phyloP scores from a whole-genome alignment of 1,139 yeast genomes.

The Suhomyces bokatorum region DNA sequence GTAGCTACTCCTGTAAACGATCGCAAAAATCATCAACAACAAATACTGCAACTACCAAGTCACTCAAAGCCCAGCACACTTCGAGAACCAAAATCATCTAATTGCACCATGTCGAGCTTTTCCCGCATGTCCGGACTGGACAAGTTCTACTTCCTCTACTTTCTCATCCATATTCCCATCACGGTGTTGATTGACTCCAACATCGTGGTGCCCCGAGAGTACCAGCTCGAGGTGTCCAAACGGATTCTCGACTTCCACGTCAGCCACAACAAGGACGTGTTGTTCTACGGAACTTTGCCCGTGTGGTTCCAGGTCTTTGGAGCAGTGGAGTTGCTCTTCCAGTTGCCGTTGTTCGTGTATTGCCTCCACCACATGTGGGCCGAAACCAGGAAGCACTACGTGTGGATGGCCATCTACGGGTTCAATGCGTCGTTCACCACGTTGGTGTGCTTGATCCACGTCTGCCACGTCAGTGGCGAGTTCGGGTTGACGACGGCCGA shows the following conservation, averaged over 20 bases:
- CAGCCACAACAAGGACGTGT: conserved; percentile 63
- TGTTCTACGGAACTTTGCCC: conserved; percentile 49
- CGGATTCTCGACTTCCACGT: conserved; percentile 59
- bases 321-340: conserved; percentile 67
- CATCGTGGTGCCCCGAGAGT: conserved; percentile 59
- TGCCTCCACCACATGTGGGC: conserved; percentile 27
- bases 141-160: conserved; percentile 31
- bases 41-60: no score
- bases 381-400: conserved; percentile 37
- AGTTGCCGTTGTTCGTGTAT: conserved; percentile 70
- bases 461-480: conserved; percentile 31
- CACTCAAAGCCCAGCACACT: no score
- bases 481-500: conserved; percentile 40
- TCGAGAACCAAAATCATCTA: no score
- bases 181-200: conserved; percentile 75
- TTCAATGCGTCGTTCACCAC: conserved; percentile 78
- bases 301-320: conserved; percentile 77
- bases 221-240: conserved; percentile 50
- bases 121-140: conserved; percentile 18
- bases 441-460: conserved; percentile 56
- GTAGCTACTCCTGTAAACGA: no score
- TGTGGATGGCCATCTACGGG: conserved; percentile 64
- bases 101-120: background rate
- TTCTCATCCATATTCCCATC: conserved; percentile 65
- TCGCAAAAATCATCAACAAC: no score